Evolutionary conservation across 306 rosid species (phyloP).

Genomic region (Castanospermum australe): DNA sequence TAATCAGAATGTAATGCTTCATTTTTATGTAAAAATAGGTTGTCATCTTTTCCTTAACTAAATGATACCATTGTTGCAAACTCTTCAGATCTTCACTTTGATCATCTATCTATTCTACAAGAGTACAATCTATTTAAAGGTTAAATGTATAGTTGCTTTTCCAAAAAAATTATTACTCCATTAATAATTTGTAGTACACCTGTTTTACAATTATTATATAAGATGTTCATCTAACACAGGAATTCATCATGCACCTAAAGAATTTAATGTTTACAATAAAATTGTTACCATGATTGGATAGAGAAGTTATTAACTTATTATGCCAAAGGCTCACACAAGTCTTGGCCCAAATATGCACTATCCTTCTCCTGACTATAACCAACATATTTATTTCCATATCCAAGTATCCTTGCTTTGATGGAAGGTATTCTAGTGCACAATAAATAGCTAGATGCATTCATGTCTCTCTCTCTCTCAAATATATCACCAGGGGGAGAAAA

Average conservation of each 20-base stretch:
- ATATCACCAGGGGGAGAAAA: background rate
- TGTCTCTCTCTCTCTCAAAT: background rate
- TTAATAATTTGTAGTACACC: background rate
- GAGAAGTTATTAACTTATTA: slow-evolving; percentile 3
- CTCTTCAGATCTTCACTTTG: background rate
- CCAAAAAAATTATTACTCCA: background rate
- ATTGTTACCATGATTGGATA: background rate
- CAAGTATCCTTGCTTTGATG: background rate
- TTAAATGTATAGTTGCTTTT: background rate
- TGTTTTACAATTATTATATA: background rate
- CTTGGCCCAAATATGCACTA: background rate
- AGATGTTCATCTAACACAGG: background rate
- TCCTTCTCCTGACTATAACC: background rate
- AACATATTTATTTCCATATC: slow-evolving; percentile 20
- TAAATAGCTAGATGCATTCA: slow-evolving; percentile 16
- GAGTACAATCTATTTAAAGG: background rate
- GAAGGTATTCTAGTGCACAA: background rate
- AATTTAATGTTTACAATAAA: background rate
- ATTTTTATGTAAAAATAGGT: background rate
- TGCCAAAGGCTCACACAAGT: background rate
- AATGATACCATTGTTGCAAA: background rate
- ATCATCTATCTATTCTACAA: background rate
- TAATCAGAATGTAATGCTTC: background rate
- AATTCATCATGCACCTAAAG: background rate
- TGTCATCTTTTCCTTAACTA: background rate